Percentiles rank a stretch among this genome's conserved stretches.
phyloP scores from a whole-genome alignment of 78 protist genomes.

The Dictyostelium firmibasis region DNA sequence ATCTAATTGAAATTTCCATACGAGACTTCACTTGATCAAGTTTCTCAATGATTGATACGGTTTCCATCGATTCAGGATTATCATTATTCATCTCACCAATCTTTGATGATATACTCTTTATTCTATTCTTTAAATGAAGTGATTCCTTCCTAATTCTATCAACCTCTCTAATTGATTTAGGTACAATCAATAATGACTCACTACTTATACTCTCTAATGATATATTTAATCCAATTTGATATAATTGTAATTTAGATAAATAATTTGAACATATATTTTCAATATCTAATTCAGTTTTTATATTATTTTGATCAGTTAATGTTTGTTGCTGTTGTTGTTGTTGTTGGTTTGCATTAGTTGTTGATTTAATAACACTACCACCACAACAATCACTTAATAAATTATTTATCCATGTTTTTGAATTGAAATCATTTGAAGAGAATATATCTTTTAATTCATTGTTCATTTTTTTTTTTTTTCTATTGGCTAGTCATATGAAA shows the following conservation, averaged over 20 bases:
- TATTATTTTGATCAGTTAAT: constrained; percentile 33
- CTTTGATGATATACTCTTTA: not conserved
- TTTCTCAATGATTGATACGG: not conserved
- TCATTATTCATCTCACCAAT: constrained; percentile 8
- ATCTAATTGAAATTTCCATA: constrained; percentile 26
- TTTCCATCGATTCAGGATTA: not conserved
- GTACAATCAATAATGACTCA: constrained; percentile 58
- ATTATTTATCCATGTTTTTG: constrained; percentile 60
- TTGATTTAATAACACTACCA: not conserved
- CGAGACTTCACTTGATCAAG: constrained; percentile 16
- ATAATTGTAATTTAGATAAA: constrained; percentile 60
- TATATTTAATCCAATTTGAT: constrained; percentile 45
- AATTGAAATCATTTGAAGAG: constrained; percentile 10
- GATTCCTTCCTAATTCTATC: constrained; percentile 60
- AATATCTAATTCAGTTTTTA: not conserved
- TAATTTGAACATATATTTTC: not conserved
- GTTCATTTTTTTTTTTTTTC: not conserved
- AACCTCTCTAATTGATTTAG: constrained; percentile 61
- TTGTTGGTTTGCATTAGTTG: not conserved
- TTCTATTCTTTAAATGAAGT: not conserved
- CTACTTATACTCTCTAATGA: constrained; percentile 24
- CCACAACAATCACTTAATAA: not conserved
- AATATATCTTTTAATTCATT: not conserved
- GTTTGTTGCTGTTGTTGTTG: not conserved
- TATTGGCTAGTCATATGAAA: not conserved